Percentiles rank a stretch among this genome's conserved stretches.
phyloP scores from a whole-genome alignment of 441 rosid genomes.

The Aleurites moluccanus region DNA sequence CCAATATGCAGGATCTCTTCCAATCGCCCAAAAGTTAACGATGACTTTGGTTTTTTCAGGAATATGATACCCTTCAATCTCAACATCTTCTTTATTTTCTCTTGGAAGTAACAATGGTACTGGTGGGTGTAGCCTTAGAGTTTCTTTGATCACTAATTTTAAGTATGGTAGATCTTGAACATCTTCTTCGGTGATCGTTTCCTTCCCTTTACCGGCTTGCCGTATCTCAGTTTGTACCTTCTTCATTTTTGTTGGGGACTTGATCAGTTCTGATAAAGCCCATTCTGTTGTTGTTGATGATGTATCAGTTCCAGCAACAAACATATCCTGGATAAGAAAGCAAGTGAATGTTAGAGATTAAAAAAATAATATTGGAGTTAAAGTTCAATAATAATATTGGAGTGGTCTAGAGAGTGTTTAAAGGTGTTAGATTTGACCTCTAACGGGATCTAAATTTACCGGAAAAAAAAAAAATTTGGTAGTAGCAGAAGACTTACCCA shows the following conservation, averaged over 20 bases:
- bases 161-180: slow-evolving; percentile 46
- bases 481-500: not conserved
- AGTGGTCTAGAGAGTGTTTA: too few species aligned
- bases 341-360: not conserved
- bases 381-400: too few species aligned
- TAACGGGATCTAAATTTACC: too few species aligned
- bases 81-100: slow-evolving; percentile 35
- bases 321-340: slow-evolving; percentile 46
- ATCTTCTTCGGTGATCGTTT: slow-evolving; percentile 50
- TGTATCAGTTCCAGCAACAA: slow-evolving; percentile 55
- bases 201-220: slow-evolving; percentile 41
- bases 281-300: slow-evolving; percentile 51
- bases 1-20: slow-evolving; percentile 51
- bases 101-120: slow-evolving; percentile 52
- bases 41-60: slow-evolving; percentile 41
- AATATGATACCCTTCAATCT: slow-evolving; percentile 47
- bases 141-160: slow-evolving; percentile 62
- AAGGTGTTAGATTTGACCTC: too few species aligned
- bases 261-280: slow-evolving; percentile 50
- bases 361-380: not conserved
- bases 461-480: not conserved
- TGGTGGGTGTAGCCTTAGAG: slow-evolving; percentile 54
- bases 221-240: slow-evolving; percentile 50
- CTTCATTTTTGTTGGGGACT: slow-evolving; percentile 43
- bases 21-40: slow-evolving; percentile 53